Evolutionary conservation across 129 eudicot genomes (phyloP), one percentile per base, ranked within the genome.

Genomic region (Cynara cardunculus): DNA sequence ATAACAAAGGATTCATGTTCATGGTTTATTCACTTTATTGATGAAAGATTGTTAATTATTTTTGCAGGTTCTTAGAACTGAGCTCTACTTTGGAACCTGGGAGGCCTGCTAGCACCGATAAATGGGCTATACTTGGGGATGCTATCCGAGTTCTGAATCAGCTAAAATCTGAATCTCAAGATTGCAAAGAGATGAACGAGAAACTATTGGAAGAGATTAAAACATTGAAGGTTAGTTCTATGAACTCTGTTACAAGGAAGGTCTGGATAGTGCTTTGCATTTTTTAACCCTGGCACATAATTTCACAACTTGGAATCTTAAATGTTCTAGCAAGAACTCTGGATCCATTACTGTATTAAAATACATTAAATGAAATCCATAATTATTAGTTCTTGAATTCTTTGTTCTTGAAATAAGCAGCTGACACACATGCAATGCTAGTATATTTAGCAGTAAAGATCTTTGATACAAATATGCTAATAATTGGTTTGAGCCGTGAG

Each of bases 51-150:
- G 7, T 73, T 44, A 19, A 13, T 67, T 67, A 1, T 46, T 66
- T 75, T 32, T 85, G 78, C 83, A 94, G 98, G 81, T 94, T 94
- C 76, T 7, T 85, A 56, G 97, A 90, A 64, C 84, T 94, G 88
- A 90, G 92, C 84, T 87, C 91, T 79, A 76, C 85, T 27, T 77
- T 94, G 87, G 98, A 92, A 69, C 98, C 98, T 68, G 97, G 85
- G 71, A 88, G 96, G 79, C 94, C 92, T 83, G 89, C 90, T 59
- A 89, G 78, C 84, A 79, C 87, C 19, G 98, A 94, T 89, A 94
- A 94, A 62, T 72, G 87, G 85, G 96, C 92, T 30, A 87, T 92
- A 80, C 89, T 94, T 53, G 86, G 88, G 65, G 97, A 94, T 87
- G 89, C 98, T 75, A 89, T 92, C 37, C 87, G 94, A 80, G 91